Conservation (phyloP, 192 early-diverging fungal genomes). For the Anaeromyces robustus region DNA sequence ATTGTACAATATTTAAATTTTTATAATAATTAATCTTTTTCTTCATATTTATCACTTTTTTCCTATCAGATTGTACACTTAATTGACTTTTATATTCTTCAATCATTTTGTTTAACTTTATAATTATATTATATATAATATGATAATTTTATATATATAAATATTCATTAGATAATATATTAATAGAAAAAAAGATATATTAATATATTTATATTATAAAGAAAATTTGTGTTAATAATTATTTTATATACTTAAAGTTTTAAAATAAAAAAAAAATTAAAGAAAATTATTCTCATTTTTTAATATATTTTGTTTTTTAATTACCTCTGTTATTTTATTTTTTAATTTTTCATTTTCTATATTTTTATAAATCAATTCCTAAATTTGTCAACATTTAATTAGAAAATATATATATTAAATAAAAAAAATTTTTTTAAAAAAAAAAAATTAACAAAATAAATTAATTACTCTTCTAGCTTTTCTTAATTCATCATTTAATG, state of each 20-base stretch:
- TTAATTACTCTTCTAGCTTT: neutral
- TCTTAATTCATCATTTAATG: neutral
- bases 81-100: neutral
- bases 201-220: too few species aligned
- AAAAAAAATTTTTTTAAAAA: too few species aligned
- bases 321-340: neutral
- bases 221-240: too few species aligned
- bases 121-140: neutral
- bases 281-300: too few species aligned
- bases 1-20: neutral
- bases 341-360: neutral
- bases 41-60: neutral
- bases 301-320: too few species aligned
- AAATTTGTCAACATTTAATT: too few species aligned
- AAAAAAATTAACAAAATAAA: neutral
- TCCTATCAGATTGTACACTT: neutral
- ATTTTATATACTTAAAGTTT: too few species aligned
- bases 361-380: neutral
- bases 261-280: too few species aligned
- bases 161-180: neutral
- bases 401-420: too few species aligned
- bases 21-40: neutral
- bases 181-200: too few species aligned
- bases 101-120: neutral
- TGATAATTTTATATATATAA: neutral